A percentile compares a stretch with the other conserved stretches of the same genome.
Evolutionary conservation across 1,284 basidiomycete genomes (phyloP).

Genomic region (Puccinia triticina): DNA sequence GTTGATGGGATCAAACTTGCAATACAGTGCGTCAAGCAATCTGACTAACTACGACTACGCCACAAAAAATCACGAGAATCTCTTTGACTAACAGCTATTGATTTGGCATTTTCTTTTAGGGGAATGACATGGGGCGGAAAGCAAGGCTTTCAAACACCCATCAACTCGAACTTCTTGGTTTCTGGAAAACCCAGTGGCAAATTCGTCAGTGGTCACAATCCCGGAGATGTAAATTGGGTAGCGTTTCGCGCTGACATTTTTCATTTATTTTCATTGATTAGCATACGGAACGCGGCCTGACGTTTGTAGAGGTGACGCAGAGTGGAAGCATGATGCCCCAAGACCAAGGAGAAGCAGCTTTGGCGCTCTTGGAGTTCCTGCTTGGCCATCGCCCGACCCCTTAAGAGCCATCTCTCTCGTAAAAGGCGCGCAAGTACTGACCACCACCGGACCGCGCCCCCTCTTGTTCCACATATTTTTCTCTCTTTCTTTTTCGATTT

Average conservation of each 20-base stretch:
- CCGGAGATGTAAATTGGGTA: background rate
- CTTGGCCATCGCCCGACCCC: constrained; percentile 52
- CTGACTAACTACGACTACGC: background rate
- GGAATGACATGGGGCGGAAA: constrained; percentile 58
- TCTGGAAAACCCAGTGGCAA: constrained; percentile 32
- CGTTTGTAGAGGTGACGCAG: constrained; percentile 22
- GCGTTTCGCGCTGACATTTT: background rate
- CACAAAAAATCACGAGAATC: background rate
- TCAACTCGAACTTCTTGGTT: constrained; percentile 52
- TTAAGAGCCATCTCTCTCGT: background rate
- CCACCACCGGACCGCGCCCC: background rate
- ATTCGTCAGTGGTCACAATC: constrained; percentile 8
- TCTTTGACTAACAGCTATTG: constrained; percentile 19
- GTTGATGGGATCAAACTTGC: background rate
- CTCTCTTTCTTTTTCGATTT: background rate
- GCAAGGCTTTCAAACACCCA: constrained; percentile 57
- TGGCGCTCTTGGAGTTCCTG: constrained; percentile 56
- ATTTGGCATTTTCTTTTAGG: constrained; percentile 46
- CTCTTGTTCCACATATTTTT: background rate
- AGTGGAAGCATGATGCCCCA: constrained; percentile 57
- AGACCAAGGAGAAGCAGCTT: constrained; percentile 56
- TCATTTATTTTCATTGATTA: background rate
- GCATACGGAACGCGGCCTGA: constrained; percentile 27
- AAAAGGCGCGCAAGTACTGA: background rate
- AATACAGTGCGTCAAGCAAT: constrained; percentile 1